A percentile compares a stretch with the other conserved stretches of the same genome.
phyloP scores from a whole-genome alignment of 371 early-diverging fungal genomes.

The Mucor piriformis region DNA sequence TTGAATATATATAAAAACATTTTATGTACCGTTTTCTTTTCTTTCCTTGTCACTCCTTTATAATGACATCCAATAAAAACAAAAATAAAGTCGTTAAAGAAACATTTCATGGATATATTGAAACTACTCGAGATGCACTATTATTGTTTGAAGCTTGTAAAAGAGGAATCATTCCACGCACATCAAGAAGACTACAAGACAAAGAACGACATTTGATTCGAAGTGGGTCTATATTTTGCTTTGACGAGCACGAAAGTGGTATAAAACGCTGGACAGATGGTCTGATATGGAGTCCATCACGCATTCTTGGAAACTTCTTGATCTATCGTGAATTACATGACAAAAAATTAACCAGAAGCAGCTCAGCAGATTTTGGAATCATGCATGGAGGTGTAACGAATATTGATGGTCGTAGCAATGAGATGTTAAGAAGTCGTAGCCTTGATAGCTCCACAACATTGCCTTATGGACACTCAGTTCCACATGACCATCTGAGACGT shows the following conservation, averaged over 20 bases:
- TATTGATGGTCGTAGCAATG: conserved; percentile 1
- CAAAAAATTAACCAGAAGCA: conserved; percentile 35
- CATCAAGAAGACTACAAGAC: conserved; percentile 63
- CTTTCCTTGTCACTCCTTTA: neutral
- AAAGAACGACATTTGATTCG: conserved; percentile 57
- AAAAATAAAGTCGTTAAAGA: conserved; percentile 15
- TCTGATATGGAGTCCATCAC: conserved; percentile 63
- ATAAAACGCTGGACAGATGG: conserved; percentile 79
- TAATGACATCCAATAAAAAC: neutral
- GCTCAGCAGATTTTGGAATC: neutral
- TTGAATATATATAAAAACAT: neutral
- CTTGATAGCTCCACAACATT: neutral
- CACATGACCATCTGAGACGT: conserved; percentile 12
- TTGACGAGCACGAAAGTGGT: conserved; percentile 69
- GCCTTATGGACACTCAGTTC: neutral
- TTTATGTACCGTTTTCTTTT: neutral
- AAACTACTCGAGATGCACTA: conserved; percentile 67
- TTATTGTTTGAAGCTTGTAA: conserved; percentile 70
- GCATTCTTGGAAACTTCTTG: conserved; percentile 60
- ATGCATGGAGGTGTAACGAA: neutral
- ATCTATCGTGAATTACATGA: conserved; percentile 57
- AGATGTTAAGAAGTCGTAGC: neutral
- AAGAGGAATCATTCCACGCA: conserved; percentile 56
- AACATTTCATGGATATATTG: conserved; percentile 54
- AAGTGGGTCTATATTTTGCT: conserved; percentile 72